A percentile compares a stretch with the other conserved stretches of the same genome.
These are phyloP conservation scores for Crucihimalaya himalaica DNA, from an alignment of 345 rosid species.

Conservation along the genomic window DNA sequence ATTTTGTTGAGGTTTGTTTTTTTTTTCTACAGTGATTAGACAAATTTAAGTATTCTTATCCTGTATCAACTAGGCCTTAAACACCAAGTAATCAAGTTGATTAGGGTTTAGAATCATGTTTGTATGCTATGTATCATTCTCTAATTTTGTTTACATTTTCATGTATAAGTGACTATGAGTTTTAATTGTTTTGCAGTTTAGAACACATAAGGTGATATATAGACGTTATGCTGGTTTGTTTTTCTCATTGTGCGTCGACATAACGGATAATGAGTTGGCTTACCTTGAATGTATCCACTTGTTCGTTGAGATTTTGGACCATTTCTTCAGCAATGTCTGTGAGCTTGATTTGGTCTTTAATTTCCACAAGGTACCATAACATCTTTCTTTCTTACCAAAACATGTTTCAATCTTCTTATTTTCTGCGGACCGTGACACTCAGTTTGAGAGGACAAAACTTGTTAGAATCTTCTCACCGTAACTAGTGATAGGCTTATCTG, in stretches of 20 bases:
- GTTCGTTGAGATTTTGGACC: constrained; percentile 96
- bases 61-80: not conserved
- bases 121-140: too few relatives aligned
- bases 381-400: not conserved
- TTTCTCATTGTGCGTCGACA: constrained; percentile 90
- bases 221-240: constrained; percentile 95
- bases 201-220: constrained; percentile 93
- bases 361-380: constrained; percentile 77
- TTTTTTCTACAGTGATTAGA: not conserved
- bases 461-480: too few relatives aligned
- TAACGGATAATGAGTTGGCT: constrained; percentile 92
- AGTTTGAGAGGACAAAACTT: not conserved
- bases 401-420: not conserved
- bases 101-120: too few relatives aligned
- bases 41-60: too few relatives aligned
- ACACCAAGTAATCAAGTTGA: too few relatives aligned
- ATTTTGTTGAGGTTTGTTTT: constrained; percentile 86
- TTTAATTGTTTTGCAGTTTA: constrained; percentile 45
- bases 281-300: constrained; percentile 92
- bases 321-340: constrained; percentile 99
- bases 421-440: not conserved
- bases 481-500: too few relatives aligned
- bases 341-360: constrained; percentile 97
- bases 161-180: not conserved
- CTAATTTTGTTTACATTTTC: not conserved